Percentiles rank a stretch among this genome's conserved stretches.
phyloP scores from a whole-genome alignment of 306 rosid genomes.

The Dryas drummondii region DNA sequence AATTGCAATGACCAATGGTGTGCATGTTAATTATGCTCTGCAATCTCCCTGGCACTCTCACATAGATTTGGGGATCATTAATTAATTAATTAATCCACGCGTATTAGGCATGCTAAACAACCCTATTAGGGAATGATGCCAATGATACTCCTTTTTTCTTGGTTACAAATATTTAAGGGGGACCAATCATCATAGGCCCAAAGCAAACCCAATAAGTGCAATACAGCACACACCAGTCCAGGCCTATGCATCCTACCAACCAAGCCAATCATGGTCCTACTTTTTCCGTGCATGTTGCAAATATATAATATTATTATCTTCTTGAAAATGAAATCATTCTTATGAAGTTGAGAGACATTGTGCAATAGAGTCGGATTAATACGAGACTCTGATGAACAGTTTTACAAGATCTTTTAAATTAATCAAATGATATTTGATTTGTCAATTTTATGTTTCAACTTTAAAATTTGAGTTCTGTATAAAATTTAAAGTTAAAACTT shows the following conservation, averaged over 20 bases:
- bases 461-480: too few relatives aligned
- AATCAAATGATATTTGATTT: too few relatives aligned
- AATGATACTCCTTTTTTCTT: not conserved
- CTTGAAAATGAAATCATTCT: not conserved
- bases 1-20: not conserved
- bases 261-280: not conserved
- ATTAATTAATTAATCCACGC: not conserved
- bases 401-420: too few relatives aligned
- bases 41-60: not conserved
- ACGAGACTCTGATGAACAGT: too few relatives aligned
- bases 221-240: too few relatives aligned
- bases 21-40: not conserved
- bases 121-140: not conserved
- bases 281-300: not conserved
- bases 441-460: too few relatives aligned
- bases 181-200: not conserved
- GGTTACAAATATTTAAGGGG: not conserved
- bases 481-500: too few relatives aligned
- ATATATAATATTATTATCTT: not conserved
- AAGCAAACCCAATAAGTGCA: not conserved
- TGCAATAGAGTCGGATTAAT: too few relatives aligned
- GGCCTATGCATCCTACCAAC: not conserved
- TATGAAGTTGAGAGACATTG: not conserved
- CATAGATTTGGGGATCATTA: not conserved
- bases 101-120: constrained; percentile 7